Evolutionary conservation across 2,329 filamentous ascomycete genomes (phyloP), one percentile per base, ranked within the genome.

Genomic region (Calonectria fujianensis): DNA sequence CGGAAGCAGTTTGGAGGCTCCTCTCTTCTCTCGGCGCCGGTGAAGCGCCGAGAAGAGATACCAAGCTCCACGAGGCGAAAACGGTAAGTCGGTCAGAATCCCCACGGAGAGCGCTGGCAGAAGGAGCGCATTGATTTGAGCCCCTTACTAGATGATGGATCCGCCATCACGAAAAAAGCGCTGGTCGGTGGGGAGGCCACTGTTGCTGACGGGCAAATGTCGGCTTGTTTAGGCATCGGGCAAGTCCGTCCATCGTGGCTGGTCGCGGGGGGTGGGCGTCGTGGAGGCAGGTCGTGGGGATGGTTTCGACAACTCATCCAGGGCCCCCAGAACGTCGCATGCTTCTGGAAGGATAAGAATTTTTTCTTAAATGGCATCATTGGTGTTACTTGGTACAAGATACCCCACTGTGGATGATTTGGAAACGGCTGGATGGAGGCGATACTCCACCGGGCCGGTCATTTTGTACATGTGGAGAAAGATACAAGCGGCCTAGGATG

Each of bases 311-410:
- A 79, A 65, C 48, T 74, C 65, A 74, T 45, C 74, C 69, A 18
- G 66, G 67, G 68, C 69, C 76, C 74, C 78, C 76, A 75, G 75
- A 79, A 63, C 74, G 74, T 76, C 65, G 71, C 74, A 80, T 79
- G 76, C 80, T 83, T 83, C 82, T 83, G 78, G 82, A 83, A 83
- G 80, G 74, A 72, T 66, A 74, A 78, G 75, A 78, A 73, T 78
- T 79, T 81, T 81, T 82, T 72, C 77, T 61, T 64, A 63, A 18
- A 78, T 80, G 78, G 76, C 78, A 80, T 78, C 74, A 79, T 77
- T 68, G 74, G 74, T 73, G 52, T 63, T 57, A 68, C 67, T 75
- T 75, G 41, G 72, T 63, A 64, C 67, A 72, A 37, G 70, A 50
- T 52, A 67, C 57, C 73, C 74, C 67, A 75, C 71, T 75, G 50